Percentiles rank a stretch among this genome's conserved stretches.
Conservation (phyloP, 2,329 filamentous ascomycete genomes). For the Nemania sp. region DNA sequence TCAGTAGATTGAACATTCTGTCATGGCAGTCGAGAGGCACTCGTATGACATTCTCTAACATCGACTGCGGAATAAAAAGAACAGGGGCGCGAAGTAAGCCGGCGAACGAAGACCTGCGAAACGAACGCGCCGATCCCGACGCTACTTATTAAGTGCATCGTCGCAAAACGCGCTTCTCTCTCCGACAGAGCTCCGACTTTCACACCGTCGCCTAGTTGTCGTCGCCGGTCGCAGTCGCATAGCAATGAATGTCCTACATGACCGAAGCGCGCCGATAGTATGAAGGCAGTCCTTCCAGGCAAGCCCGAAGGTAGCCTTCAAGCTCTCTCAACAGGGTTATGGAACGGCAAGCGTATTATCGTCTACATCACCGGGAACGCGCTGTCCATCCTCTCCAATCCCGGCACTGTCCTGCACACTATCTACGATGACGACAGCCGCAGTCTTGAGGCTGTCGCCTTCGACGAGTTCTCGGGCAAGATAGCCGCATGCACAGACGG, state of each 20-base stretch:
- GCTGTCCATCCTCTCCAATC: conserved; percentile 77
- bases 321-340: conserved; percentile 51
- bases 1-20: too few relatives aligned
- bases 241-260: conserved; percentile 38
- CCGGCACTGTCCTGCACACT: conserved; percentile 79
- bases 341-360: conserved; percentile 43
- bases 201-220: background rate
- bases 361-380: conserved; percentile 89
- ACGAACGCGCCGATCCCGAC: background rate
- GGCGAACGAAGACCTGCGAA: conserved; percentile 3
- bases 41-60: too few relatives aligned
- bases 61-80: background rate
- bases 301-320: conserved; percentile 52
- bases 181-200: background rate
- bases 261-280: conserved; percentile 38
- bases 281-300: conserved; percentile 54
- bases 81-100: background rate
- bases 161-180: conserved; percentile 23
- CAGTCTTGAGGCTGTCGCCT: conserved; percentile 71
- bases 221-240: conserved; percentile 6
- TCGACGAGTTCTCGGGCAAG: conserved; percentile 83
- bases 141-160: background rate
- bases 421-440: conserved; percentile 80
- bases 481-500: conserved; percentile 74
- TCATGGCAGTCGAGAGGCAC: too few relatives aligned